These are phyloP conservation scores for Fraxinus platypoda DNA, from an alignment of 305 asterid species.

Conservation along the genomic window DNA sequence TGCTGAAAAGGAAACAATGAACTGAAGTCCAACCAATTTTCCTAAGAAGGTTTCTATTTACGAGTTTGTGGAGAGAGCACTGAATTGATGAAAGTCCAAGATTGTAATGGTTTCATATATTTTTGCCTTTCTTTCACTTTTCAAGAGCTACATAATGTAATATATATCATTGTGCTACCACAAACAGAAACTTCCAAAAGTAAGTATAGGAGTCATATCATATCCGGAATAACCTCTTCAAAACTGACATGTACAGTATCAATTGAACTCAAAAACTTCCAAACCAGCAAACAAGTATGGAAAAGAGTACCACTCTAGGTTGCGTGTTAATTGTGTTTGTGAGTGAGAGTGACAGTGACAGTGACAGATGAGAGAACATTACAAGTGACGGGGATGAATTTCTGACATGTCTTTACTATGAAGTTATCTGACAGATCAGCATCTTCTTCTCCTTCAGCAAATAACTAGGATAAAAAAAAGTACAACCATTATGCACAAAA, in stretches of 20 bases:
- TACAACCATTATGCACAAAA: not conserved
- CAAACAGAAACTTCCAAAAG: not conserved
- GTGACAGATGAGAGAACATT: conserved; percentile 35
- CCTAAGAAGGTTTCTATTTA: not conserved
- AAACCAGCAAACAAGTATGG: not conserved
- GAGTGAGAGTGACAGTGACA: not conserved
- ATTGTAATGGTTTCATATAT: not conserved
- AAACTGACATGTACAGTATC: not conserved
- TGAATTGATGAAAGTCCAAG: not conserved
- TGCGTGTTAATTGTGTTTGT: conserved; percentile 10
- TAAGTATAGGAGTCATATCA: not conserved
- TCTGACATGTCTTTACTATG: conserved; percentile 96
- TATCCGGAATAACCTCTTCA: not conserved
- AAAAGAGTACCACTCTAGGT: not conserved
- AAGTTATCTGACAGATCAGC: conserved; percentile 85
- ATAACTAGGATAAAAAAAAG: conserved; percentile 42
- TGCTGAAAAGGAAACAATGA: not conserved
- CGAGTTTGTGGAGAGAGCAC: not conserved
- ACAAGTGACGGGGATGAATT: conserved; percentile 91
- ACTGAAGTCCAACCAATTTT: not conserved
- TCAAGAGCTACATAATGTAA: not conserved
- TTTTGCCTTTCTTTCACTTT: not conserved
- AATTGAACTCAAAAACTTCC: not conserved
- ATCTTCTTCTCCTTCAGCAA: conserved; percentile 75
- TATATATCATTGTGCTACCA: not conserved